Evolutionary conservation across 1,139 yeast species (phyloP), one percentile per base, ranked within the genome.

Genomic region (Tardiomyces digboiensis): DNA sequence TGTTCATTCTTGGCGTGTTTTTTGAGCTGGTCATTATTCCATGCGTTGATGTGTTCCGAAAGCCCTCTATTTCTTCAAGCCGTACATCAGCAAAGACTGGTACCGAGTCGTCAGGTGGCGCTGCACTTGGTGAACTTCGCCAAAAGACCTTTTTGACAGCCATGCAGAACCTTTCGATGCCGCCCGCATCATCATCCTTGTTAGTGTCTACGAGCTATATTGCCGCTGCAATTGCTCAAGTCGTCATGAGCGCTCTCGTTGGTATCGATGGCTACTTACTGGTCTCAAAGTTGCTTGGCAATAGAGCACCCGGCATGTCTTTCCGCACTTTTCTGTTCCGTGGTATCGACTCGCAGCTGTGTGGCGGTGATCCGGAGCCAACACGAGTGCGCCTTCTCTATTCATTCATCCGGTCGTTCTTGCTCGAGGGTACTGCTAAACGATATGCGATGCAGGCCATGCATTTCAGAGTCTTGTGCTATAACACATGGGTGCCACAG

Each of bases 271-370:
- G 51, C 2, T 50, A 42, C 41, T 42, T 40, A 21, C 42, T 38
- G 23, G 39, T 41, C 26, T 45, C 40, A 39, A 43, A 38, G 38
- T 10, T 38, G 39, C 39, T 42, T 38, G 42, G 42, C 18, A 29
- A 39, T 14, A 18, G 29, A 19, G 26, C 39, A 21, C 42, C 38
- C 29, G 36, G 36, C 26, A 14, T 18, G 16, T 43, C 37, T 29
- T 43, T 16, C 19, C 45, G 18, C 22, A 26, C 29, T 43, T 23
- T 8, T 42, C 44, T 56, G 8, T 41, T 53, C 10, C 52, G 61
- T 14, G 67, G 68, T 5, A 56, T 61, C 39, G 68, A 65, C 45
- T 58, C 66, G n/a, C 69, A 65, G 50, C 59, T 65, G 7, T 54
- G 63, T 41, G 69, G 69, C 20, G 69, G 69, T 13, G 67, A 64